Conservation (phyloP, 140 eudicot species). For the Flaveria floridana region DNA sequence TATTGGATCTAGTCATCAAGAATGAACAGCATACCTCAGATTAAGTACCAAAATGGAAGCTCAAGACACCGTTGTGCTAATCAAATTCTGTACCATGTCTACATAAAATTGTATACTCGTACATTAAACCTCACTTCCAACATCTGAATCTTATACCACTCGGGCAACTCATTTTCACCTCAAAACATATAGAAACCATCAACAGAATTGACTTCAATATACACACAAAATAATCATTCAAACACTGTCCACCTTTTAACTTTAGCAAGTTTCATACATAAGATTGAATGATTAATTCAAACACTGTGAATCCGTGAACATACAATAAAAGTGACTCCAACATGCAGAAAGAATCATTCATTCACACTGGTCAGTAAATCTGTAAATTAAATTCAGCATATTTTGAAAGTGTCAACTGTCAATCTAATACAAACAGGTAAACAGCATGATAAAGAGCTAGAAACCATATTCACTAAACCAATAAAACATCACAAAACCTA, state of each 20-base stretch:
- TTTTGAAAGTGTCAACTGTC: not conserved
- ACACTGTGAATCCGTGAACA: too few relatives aligned
- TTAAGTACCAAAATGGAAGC: constrained; percentile 8
- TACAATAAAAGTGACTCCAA: too few relatives aligned
- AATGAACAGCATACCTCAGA: constrained; percentile 12
- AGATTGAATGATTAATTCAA: not conserved
- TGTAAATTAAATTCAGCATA: not conserved
- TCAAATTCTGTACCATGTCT: not conserved
- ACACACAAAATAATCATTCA: not conserved
- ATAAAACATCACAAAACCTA: not conserved
- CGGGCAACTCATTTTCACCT: not conserved
- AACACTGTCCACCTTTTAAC: not conserved
- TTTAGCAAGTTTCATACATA: not conserved
- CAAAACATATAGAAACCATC: not conserved
- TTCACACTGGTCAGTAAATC: too few relatives aligned
- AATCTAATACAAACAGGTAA: constrained; percentile 12
- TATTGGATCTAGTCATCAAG: not conserved
- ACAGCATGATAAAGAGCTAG: constrained; percentile 7
- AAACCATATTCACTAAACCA: constrained; percentile 13
- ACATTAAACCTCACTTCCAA: constrained; percentile 7
- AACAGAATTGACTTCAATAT: not conserved
- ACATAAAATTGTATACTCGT: constrained; percentile 1
- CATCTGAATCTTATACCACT: not conserved
- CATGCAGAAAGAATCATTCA: too few relatives aligned
- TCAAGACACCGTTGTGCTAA: constrained; percentile 5